These are phyloP conservation scores for Acidiella bohemica DNA, from an alignment of 495 filamentous ascomycete genomes.

Conservation along the genomic window DNA sequence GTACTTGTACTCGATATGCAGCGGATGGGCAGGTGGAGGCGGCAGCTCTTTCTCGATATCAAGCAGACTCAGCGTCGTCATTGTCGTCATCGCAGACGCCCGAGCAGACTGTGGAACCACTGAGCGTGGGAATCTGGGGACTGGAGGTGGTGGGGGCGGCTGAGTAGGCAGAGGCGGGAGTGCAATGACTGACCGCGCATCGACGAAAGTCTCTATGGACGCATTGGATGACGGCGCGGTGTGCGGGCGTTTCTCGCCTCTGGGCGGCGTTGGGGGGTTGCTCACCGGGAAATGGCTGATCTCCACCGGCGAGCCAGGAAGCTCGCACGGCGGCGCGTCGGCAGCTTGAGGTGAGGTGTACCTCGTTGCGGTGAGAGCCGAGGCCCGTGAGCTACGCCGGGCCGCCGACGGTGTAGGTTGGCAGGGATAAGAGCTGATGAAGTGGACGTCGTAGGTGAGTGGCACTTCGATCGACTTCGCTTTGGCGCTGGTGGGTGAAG, in stretches of 20 bases:
- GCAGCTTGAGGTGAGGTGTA: neutral
- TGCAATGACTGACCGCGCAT: neutral
- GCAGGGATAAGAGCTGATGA: slow-evolving; percentile 28
- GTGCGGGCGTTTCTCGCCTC: neutral
- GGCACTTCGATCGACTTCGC: slow-evolving; percentile 5
- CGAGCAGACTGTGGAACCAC: no score
- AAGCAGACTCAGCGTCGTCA: slow-evolving; percentile 9
- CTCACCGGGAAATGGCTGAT: neutral
- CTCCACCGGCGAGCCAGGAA: neutral
- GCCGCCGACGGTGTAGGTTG: slow-evolving; percentile 11
- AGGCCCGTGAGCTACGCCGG: slow-evolving; percentile 2
- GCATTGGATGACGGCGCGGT: neutral
- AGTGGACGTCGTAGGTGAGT: slow-evolving; percentile 24
- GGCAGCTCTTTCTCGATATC: slow-evolving; percentile 14
- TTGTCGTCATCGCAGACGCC: slow-evolving; percentile 16
- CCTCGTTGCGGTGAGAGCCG: neutral
- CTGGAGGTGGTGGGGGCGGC: no score
- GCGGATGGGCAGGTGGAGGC: slow-evolving; percentile 21
- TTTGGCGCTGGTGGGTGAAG: slow-evolving; percentile 11
- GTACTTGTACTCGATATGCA: slow-evolving; percentile 24
- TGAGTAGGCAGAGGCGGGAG: no score
- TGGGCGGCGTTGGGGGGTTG: neutral
- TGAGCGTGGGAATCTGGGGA: no score
- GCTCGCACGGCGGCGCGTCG: neutral
- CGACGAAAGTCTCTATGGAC: neutral